phyloP scores from a whole-genome alignment of 2,329 filamentous ascomycete species.

The Didymella exigua region DNA sequence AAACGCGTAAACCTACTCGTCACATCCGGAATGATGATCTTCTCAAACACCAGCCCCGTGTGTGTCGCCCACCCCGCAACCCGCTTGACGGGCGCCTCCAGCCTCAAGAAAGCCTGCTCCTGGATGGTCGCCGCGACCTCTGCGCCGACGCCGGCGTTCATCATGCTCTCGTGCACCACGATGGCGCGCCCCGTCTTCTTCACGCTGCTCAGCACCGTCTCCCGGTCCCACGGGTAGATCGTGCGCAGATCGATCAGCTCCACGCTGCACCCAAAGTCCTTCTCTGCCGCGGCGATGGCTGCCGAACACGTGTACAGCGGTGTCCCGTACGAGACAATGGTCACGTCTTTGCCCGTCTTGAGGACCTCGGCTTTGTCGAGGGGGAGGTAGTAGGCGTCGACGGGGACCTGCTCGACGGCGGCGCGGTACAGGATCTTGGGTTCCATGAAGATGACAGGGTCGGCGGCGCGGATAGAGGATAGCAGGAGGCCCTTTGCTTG shows the following conservation, averaged over 20 bases:
- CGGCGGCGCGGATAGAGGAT: conserved; percentile 74
- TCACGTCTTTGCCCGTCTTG: conserved; percentile 79
- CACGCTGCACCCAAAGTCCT: conserved; percentile 73
- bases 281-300: conserved; percentile 77
- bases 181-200: conserved; percentile 84
- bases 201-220: conserved; percentile 80
- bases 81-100: conserved; percentile 84
- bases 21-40: conserved; percentile 77
- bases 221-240: conserved; percentile 89
- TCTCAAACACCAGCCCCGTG: conserved; percentile 76
- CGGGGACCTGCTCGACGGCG: conserved; percentile 88
- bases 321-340: conserved; percentile 86
- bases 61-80: conserved; percentile 92
- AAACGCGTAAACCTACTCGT: conserved; percentile 67
- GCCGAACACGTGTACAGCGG: conserved; percentile 82
- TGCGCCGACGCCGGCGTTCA: conserved; percentile 86
- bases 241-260: conserved; percentile 89
- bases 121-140: conserved; percentile 89
- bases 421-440: conserved; percentile 92
- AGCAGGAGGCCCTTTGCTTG: conserved; percentile 89
- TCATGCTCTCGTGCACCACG: conserved; percentile 90
- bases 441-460: conserved; percentile 92
- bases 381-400: conserved; percentile 79
- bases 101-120: conserved; percentile 79
- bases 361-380: conserved; percentile 84